Evolutionary conservation across 345 rosid species (phyloP).

Genomic region (Noccaea bulbosa): DNA sequence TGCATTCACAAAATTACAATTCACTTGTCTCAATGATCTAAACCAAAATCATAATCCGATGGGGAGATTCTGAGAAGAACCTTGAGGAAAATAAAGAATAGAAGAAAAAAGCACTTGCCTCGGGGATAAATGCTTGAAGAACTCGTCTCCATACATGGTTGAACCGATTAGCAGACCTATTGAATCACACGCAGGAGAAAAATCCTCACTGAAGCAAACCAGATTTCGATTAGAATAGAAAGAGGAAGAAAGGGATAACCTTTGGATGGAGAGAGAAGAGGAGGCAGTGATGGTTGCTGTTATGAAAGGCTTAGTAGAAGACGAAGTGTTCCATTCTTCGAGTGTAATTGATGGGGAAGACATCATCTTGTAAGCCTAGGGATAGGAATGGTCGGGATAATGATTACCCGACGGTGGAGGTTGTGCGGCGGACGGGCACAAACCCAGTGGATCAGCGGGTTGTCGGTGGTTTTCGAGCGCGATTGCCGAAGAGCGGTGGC

Average conservation of each 20-base stretch:
- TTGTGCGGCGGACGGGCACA: too few relatives aligned
- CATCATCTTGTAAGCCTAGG: too few relatives aligned
- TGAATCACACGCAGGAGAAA: not conserved
- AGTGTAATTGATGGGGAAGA: too few relatives aligned
- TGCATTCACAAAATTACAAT: slow-evolving; percentile 39
- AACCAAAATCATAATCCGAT: slow-evolving; percentile 3
- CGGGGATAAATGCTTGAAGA: slow-evolving; percentile 90
- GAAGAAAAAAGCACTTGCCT: slow-evolving; percentile 52
- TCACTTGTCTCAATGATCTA: not conserved
- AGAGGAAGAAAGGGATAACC: slow-evolving; percentile 45
- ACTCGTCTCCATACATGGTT: slow-evolving; percentile 77
- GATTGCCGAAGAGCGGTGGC: too few relatives aligned
- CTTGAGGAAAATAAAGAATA: not conserved
- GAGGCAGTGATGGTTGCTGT: slow-evolving; percentile 66
- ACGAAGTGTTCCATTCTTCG: slow-evolving; percentile 31
- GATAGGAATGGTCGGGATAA: too few relatives aligned
- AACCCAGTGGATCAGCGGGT: too few relatives aligned
- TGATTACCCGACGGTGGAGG: too few relatives aligned
- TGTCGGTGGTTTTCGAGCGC: too few relatives aligned
- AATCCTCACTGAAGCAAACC: slow-evolving; percentile 11
- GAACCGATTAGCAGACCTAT: slow-evolving; percentile 68
- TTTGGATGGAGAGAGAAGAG: slow-evolving; percentile 62
- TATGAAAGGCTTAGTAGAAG: slow-evolving; percentile 68
- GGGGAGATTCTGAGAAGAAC: not conserved
- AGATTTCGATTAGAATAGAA: slow-evolving; percentile 9